Conservation (phyloP, 192 early-diverging fungal species). For the Oehlia diaphana region DNA sequence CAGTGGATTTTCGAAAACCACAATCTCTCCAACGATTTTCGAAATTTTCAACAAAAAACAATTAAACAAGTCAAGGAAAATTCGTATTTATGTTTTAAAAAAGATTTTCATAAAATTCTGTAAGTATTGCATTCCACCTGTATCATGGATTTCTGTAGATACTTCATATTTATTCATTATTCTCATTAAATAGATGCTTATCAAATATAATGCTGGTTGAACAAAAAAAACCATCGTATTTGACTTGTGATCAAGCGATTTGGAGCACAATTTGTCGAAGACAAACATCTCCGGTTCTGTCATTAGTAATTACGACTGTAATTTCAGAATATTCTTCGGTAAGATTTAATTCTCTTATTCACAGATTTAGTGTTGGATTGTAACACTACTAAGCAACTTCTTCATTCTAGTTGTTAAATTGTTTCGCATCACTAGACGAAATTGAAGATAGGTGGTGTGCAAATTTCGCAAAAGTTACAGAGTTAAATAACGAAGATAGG, state of each 20-base stretch:
- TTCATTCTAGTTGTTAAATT: constrained; percentile 26
- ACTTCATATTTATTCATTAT: constrained; percentile 16
- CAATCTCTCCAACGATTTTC: constrained; percentile 23
- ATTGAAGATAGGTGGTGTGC: constrained; percentile 17
- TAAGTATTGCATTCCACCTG: constrained; percentile 5
- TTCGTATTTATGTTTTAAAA: constrained; percentile 5
- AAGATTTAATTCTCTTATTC: constrained; percentile 26
- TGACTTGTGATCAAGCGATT: constrained; percentile 17
- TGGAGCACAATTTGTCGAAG: constrained; percentile 21
- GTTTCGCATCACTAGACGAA: constrained; percentile 14
- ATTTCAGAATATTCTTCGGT: constrained; percentile 22
- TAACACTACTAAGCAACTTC: constrained; percentile 13
- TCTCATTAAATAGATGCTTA: constrained; percentile 17
- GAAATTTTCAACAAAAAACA: constrained; percentile 10
- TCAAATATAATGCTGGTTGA: constrained; percentile 27
- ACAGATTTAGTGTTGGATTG: constrained; percentile 11
- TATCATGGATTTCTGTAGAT: constrained; percentile 6
- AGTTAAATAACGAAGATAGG: constrained; percentile 15
- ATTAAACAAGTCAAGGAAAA: constrained; percentile 25
- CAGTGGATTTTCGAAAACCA: constrained; percentile 21
- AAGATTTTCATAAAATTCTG: constrained; percentile 15
- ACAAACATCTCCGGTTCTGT: constrained; percentile 4
- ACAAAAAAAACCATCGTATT: constrained; percentile 21
- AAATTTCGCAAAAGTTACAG: constrained; percentile 22
- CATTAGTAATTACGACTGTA: constrained; percentile 13